phyloP scores from a whole-genome alignment of 768 basidiomycete genomes.

The Terana coerulea region DNA sequence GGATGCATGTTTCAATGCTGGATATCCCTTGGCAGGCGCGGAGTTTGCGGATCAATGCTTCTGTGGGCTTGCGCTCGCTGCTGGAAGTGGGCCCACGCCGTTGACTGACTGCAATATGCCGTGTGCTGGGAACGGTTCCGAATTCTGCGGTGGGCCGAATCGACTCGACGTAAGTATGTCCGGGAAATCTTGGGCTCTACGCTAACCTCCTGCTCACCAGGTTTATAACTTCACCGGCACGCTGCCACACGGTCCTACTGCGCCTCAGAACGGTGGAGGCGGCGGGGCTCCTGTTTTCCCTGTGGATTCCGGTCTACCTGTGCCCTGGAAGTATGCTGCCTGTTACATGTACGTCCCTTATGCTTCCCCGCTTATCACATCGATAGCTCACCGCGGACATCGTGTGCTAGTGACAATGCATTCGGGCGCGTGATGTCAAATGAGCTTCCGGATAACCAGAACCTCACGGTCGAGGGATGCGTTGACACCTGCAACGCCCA shows the following conservation, averaged over 20 bases:
- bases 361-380: not conserved
- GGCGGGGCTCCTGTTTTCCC: conserved; percentile 31
- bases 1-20: conserved; percentile 54
- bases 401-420: conserved; percentile 56
- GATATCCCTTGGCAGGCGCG: conserved; percentile 35
- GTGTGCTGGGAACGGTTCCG: conserved; percentile 56
- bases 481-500: conserved; percentile 49
- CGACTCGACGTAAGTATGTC: conserved; percentile 46
- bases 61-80: conserved; percentile 45
- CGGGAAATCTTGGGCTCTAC: conserved; percentile 2
- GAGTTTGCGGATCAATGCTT: conserved; percentile 37
- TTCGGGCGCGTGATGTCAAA: conserved; percentile 55
- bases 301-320: conserved; percentile 49
- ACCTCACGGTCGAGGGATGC: conserved; percentile 60
- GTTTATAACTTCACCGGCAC: conserved; percentile 67
- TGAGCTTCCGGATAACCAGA: conserved; percentile 32
- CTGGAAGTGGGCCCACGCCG: conserved; percentile 42
- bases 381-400: conserved; percentile 1
- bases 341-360: conserved; percentile 52
- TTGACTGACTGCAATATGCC: conserved; percentile 60
- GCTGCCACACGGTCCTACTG: conserved; percentile 32
- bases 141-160: conserved; percentile 74
- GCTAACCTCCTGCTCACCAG: conserved; percentile 6
- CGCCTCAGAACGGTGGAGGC: conserved; percentile 15
- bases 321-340: conserved; percentile 54